Evolutionary conservation across 2,329 filamentous ascomycete species (phyloP), one percentile per base, ranked within the genome.

Genomic region (Dothidotthia symphoricarpi): DNA sequence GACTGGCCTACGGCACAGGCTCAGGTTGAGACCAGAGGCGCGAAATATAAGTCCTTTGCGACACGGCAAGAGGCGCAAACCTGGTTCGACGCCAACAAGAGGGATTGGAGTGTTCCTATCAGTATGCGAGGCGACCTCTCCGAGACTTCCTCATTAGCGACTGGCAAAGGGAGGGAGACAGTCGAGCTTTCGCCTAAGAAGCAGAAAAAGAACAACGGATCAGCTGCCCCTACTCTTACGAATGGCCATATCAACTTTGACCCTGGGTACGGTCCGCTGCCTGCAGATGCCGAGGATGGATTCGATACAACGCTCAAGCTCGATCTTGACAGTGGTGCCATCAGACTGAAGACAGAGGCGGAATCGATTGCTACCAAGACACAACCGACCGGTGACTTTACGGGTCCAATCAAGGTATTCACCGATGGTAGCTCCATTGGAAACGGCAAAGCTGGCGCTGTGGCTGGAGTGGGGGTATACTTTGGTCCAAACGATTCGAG

Each of bases 21-120:
- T 47, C 85, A 91, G 48, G 87, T 93, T 45, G 80, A 75, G 22
- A 87, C 85, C 2, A 83, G 83, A 53, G 82, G 81, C 4, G 78
- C 79, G 3, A 79, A 76, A 42, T 79, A 74, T 39, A 70, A 69
- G 51, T 62, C 61, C 6, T 77, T 76, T 47, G 58, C 68, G 26
- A 75, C 70, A 6, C 57, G 59, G 16, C 75, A 74, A 40, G 88
- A 94, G 64, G 91, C 91, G 0, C 81, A 91, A 57, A 80, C 80
- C 14, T 96, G 86, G 61, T 86, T 95, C 9, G 47, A 53, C 27
- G 51, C 51, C 11, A 36, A 43, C 34, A 56, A 37, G 33, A 71
- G 68, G 25, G 49, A 46, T 24, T 36, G 43, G 6, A 56, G 48
- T 28, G 44, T 51, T 12, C 47, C 55, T 16, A 54, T 59, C 28